Percentiles rank a stretch among this genome's conserved stretches.
Evolutionary conservation across 1,284 basidiomycete genomes (phyloP).

Genomic region (Microbotryum saponariae): DNA sequence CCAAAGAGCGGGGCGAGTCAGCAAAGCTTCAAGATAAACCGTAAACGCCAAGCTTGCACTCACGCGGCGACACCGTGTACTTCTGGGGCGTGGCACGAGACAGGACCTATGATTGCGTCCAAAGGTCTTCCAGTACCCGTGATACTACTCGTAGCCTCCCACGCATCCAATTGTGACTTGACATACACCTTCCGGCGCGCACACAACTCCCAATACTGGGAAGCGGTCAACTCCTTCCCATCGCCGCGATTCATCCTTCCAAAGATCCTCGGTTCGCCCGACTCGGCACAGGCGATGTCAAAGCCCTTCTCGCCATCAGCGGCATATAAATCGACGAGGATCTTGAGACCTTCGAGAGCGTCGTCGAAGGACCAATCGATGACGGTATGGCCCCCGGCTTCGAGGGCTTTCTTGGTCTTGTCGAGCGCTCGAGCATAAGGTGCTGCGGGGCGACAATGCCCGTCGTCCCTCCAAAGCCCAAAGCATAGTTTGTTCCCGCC

Average conservation of each 20-base stretch:
- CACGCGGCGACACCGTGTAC: slow-evolving; percentile 45
- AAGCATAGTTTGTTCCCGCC: slow-evolving; percentile 54
- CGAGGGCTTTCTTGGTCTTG: slow-evolving; percentile 52
- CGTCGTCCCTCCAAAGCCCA: slow-evolving; percentile 58
- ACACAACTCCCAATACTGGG: slow-evolving; percentile 51
- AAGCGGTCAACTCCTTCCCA: slow-evolving; percentile 41
- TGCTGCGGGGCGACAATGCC: slow-evolving; percentile 58
- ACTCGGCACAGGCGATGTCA: slow-evolving; percentile 23
- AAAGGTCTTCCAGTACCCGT: slow-evolving; percentile 52
- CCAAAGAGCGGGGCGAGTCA: slow-evolving; percentile 7
- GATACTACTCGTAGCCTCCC: slow-evolving; percentile 48
- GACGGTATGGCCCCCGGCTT: slow-evolving; percentile 55
- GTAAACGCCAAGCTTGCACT: background rate
- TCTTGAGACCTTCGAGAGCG: slow-evolving; percentile 37
- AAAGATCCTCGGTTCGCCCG: slow-evolving; percentile 34
- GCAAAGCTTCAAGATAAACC: no score
- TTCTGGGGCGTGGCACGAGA: slow-evolving; percentile 50
- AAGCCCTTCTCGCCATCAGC: slow-evolving; percentile 31
- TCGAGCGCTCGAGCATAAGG: slow-evolving; percentile 59
- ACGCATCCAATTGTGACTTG: slow-evolving; percentile 50
- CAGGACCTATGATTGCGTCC: slow-evolving; percentile 56
- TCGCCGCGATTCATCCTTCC: slow-evolving; percentile 13
- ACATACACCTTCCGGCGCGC: slow-evolving; percentile 45
- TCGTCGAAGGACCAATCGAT: slow-evolving; percentile 50
- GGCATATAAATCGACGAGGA: slow-evolving; percentile 33